Evolutionary conservation across 805 yeast genomes (phyloP).

Genomic region (Pichia exigua): DNA sequence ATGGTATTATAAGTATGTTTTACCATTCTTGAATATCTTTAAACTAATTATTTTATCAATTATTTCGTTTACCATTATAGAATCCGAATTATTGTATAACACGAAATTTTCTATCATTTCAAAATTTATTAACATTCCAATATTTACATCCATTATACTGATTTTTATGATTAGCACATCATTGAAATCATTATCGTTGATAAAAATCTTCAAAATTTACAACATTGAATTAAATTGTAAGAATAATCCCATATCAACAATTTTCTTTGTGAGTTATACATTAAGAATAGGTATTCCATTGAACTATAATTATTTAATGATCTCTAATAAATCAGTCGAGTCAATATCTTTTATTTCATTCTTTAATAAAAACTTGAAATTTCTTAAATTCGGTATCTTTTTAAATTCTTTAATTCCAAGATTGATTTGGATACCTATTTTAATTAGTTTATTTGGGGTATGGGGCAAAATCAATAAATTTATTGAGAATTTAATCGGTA

Average conservation of each 20-base stretch:
- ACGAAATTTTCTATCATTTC: conserved; percentile 13
- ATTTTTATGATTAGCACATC: conserved; percentile 37
- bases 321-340: conserved; percentile 34
- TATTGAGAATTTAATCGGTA: conserved; percentile 22
- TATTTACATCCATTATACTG: conserved; percentile 59
- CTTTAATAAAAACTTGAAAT: conserved; percentile 69
- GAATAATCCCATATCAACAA: conserved; percentile 66
- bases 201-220: conserved; percentile 68
- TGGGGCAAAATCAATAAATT: conserved; percentile 49
- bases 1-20: background rate
- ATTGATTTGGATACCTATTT: conserved; percentile 60
- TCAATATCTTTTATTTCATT: conserved; percentile 37
- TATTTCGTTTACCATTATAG: conserved; percentile 48
- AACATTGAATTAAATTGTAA: conserved; percentile 58
- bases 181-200: conserved; percentile 54
- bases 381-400: conserved; percentile 65
- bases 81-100: conserved; percentile 52
- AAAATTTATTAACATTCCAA: conserved; percentile 20
- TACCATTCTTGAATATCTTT: conserved; percentile 40
- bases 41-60: conserved; percentile 35
- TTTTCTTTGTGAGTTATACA: conserved; percentile 73
- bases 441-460: conserved; percentile 55
- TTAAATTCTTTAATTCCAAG: conserved; percentile 74
- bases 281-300: conserved; percentile 78
- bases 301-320: conserved; percentile 67